Percentiles rank a stretch among this genome's conserved stretches.
Evolutionary conservation across 257 asterid species (phyloP).

Genomic region (Solanum tarijense): DNA sequence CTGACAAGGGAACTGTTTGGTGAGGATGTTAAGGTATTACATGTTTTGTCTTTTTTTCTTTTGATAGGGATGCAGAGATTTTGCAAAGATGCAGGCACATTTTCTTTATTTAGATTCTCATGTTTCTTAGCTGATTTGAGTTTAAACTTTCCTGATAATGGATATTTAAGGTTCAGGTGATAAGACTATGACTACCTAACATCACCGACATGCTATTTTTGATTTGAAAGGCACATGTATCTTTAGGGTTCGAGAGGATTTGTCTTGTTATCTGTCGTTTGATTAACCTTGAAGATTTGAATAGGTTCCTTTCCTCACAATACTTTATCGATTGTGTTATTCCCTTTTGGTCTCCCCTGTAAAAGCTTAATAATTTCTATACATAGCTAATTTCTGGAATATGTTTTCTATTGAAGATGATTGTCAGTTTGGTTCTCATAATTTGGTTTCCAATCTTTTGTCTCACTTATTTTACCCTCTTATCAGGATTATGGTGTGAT

Average conservation of each 20-base stretch:
- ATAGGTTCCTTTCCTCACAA: neutral
- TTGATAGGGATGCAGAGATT: neutral
- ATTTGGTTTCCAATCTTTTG: neutral
- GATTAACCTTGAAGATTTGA: neutral
- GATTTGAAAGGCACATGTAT: neutral
- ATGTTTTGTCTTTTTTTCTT: neutral
- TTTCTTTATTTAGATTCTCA: neutral
- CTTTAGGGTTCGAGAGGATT: neutral
- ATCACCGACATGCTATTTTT: neutral
- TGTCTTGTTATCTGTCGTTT: neutral
- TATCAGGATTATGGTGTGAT: constrained; percentile 74
- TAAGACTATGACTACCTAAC: neutral
- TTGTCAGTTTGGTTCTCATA: neutral
- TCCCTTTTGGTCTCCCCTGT: neutral
- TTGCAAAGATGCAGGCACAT: neutral
- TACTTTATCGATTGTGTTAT: neutral
- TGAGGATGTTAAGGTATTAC: neutral
- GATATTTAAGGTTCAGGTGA: neutral
- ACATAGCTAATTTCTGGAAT: neutral
- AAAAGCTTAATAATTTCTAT: neutral
- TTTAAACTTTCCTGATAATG: neutral
- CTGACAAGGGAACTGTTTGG: neutral
- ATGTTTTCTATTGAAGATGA: neutral
- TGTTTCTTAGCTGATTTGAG: neutral
- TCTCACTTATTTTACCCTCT: neutral